These are phyloP conservation scores for Phialemoniopsis sp. DNA, from an alignment of 2,329 filamentous ascomycete species.

Conservation along the genomic window DNA sequence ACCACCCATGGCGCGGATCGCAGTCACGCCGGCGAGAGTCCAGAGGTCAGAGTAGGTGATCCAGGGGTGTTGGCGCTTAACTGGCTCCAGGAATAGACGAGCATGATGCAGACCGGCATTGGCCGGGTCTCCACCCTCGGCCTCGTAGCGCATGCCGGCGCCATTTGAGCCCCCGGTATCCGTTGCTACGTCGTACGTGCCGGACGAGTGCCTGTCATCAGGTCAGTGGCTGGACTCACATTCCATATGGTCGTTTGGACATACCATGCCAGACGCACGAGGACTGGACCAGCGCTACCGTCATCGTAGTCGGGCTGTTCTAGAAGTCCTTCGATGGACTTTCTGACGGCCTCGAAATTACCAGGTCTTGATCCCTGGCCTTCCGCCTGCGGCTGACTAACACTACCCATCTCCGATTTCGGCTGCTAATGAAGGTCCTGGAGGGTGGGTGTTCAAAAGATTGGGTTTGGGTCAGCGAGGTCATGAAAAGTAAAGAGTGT, in stretches of 20 bases:
- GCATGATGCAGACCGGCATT: conserved; percentile 63
- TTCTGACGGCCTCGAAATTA: conserved; percentile 57
- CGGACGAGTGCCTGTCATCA: conserved; percentile 51
- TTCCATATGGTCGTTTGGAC: conserved; percentile 9
- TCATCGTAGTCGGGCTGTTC: conserved; percentile 62
- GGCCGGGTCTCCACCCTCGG: conserved; percentile 59
- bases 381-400: no score
- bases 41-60: conserved; percentile 64
- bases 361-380: conserved; percentile 27
- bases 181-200: conserved; percentile 55
- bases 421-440: no score
- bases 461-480: no score
- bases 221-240: conserved; percentile 5
- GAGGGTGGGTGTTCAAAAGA: no score
- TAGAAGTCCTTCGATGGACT: conserved; percentile 48
- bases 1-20: conserved; percentile 56
- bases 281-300: conserved; percentile 58
- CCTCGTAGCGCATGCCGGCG: conserved; percentile 62
- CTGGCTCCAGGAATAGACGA: conserved; percentile 58
- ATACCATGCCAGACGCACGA: conserved; percentile 60
- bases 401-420: no score
- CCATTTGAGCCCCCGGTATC: conserved; percentile 62
- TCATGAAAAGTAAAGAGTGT: no score
- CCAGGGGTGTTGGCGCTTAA: conserved; percentile 55
- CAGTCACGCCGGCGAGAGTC: conserved; percentile 57